Base-by-base conservation (phyloP, 1,284 basidiomycete species). In the Fomitopsis schrenkii region DNA sequence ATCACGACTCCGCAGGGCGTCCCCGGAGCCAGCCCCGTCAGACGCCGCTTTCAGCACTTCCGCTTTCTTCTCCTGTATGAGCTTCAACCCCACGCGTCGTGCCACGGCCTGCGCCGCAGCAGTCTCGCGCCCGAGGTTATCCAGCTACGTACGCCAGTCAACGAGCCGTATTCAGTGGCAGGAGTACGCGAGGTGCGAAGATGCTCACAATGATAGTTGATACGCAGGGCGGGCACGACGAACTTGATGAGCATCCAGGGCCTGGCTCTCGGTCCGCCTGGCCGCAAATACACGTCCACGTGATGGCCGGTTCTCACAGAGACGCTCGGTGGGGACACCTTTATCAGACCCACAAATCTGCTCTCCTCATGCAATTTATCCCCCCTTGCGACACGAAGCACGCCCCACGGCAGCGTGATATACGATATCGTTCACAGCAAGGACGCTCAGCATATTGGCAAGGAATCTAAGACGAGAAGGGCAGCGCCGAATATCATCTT, bases 21-120 rank as follows among this genome's bases (percentile, higher is more conserved):
- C 33, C 5, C 30, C 35, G n/a, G 52, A 35, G 36, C 66, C 59
- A 17, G 64, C 58, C 26, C 59, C 36, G 22, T 22, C 22, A 8
- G 52, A 63, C 1, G 62, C 58, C 42, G 61, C 59, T 6, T 55
- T 19, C 7, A 67, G 17, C 38, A 70, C 62, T 6, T 70, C 75
- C n/a, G 66, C 62, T 64, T 80, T 82, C 69, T 79, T 79, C 56
- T 79, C 71, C 28, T 73, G 69, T 35, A 83, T 68, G 28, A 82
- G 71, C 46, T 75, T 64, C 57, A 62, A 65, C 0, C 78, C 78
- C 48, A 81, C 75, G 3, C 72, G 65, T 15, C 67, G 63, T 60
- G 79, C 76, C 7, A 70, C 69, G 0, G 58, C 60, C 30, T 67
- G 68, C 14, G 76, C 70, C 9, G 62, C 59, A 2, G 63, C 64